Percentiles rank a stretch among this genome's conserved stretches.
These are phyloP conservation scores for Trichoderma harzianum DNA, from an alignment of 2,329 filamentous ascomycete genomes.

Conservation along the genomic window DNA sequence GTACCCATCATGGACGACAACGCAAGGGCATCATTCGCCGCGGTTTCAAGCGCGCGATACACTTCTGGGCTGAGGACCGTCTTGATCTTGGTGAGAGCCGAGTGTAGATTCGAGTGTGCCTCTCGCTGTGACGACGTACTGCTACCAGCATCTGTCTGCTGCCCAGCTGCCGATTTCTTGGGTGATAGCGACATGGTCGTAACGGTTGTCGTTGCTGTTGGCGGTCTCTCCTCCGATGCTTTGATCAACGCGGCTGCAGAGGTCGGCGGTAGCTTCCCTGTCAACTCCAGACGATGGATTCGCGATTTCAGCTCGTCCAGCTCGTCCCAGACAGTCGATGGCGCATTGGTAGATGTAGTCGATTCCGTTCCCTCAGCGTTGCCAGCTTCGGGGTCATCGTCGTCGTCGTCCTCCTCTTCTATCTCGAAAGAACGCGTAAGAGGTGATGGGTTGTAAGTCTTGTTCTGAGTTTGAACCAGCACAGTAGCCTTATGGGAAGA, in stretches of 20 bases:
- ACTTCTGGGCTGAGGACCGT: conserved; percentile 65
- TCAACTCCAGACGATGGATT: conserved; percentile 84
- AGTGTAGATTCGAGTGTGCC: conserved; percentile 72
- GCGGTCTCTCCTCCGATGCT: conserved; percentile 74
- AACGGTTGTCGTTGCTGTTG: conserved; percentile 84
- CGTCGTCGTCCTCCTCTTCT: conserved; percentile 29
- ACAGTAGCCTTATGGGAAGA: conserved; percentile 40
- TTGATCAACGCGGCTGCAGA: conserved; percentile 76
- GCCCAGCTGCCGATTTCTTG: conserved; percentile 52
- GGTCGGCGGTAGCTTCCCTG: conserved; percentile 79
- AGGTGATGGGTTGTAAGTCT: conserved; percentile 57
- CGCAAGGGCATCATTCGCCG: conserved; percentile 75
- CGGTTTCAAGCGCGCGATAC: conserved; percentile 74
- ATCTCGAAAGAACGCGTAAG: conserved; percentile 45
- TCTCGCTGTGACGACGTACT: conserved; percentile 49
- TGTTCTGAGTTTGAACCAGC: conserved; percentile 26
- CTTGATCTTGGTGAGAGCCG: conserved; percentile 77
- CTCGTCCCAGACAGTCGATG: conserved; percentile 96
- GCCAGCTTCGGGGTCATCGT: conserved; percentile 28
- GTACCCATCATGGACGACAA: conserved; percentile 76
- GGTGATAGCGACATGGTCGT: conserved; percentile 91
- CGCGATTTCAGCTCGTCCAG: conserved; percentile 91
- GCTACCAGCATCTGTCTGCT: conserved; percentile 36
- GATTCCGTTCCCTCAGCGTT: conserved; percentile 74
- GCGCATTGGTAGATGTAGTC: conserved; percentile 79